Conservation (phyloP, 2,329 filamentous ascomycete genomes). For the Aureobasidium sp. region DNA sequence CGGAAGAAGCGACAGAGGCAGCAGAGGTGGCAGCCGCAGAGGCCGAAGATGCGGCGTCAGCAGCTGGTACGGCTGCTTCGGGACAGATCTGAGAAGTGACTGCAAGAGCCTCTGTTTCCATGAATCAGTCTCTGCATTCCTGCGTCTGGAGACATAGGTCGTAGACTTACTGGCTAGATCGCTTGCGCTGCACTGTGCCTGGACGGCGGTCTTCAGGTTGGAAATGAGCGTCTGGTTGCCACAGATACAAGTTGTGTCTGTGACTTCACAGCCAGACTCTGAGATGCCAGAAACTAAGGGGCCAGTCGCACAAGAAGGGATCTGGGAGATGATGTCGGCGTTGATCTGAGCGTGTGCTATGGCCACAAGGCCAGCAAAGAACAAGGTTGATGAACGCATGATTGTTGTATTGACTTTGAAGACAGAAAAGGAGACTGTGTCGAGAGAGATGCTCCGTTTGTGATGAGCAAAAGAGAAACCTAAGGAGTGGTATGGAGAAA, state of each 20-base stretch:
- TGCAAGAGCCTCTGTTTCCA: neutral
- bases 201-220: neutral
- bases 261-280: neutral
- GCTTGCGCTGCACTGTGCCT: neutral
- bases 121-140: neutral
- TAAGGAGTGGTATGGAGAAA: conserved; percentile 3
- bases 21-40: neutral
- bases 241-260: conserved; percentile 8
- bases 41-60: neutral
- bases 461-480: neutral
- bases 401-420: neutral
- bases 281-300: neutral
- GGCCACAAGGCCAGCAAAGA: conserved; percentile 1
- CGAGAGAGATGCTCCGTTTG: no score
- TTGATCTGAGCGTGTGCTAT: neutral
- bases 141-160: no score
- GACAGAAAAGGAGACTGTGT: neutral
- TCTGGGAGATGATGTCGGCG: neutral
- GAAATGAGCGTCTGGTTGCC: neutral
- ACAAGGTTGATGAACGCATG: conserved; percentile 2
- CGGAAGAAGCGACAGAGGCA: neutral
- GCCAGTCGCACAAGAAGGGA: neutral
- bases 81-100: conserved; percentile 1
- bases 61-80: neutral
- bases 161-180: conserved; percentile 4